phyloP scores from a whole-genome alignment of 495 filamentous ascomycete genomes.

The Xylaria acuta region DNA sequence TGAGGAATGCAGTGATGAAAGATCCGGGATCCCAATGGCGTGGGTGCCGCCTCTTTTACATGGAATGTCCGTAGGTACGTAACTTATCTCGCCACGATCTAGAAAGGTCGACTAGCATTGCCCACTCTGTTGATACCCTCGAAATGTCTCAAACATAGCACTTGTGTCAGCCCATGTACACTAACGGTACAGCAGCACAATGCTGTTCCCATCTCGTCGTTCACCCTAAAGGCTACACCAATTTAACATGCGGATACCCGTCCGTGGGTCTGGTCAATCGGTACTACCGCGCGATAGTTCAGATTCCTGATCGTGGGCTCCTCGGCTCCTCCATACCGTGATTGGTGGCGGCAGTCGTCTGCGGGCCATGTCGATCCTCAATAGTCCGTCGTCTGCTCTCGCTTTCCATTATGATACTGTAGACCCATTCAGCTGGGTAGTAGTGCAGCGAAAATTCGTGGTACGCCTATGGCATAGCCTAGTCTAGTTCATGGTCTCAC shows the following conservation, averaged over 20 bases:
- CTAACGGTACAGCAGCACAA: neutral
- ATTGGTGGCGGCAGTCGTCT: constrained; percentile 23
- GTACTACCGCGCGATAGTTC: neutral
- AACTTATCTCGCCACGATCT: constrained; percentile 12
- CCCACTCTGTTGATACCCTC: constrained; percentile 3
- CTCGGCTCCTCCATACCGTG: constrained; percentile 7
- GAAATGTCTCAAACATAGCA: constrained; percentile 13
- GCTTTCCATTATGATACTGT: neutral
- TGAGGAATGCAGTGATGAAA: neutral
- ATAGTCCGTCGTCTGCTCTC: constrained; percentile 11
- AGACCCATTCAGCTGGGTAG: constrained; percentile 3
- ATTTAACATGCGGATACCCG: constrained; percentile 21
- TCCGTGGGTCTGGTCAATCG: neutral
- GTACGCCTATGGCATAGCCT: neutral
- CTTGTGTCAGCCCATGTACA: constrained; percentile 14
- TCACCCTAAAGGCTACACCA: constrained; percentile 1
- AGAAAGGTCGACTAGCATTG: neutral
- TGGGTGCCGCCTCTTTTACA: constrained; percentile 12
- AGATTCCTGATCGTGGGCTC: constrained; percentile 5
- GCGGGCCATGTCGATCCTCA: constrained; percentile 23
- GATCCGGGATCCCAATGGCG: neutral
- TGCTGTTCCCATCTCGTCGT: neutral
- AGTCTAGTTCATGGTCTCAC: constrained; percentile 2
- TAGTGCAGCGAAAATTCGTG: neutral
- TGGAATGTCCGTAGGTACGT: neutral